These are phyloP conservation scores for Pilatotrama ljubarskyi DNA, from an alignment of 768 basidiomycete genomes.

Conservation along the genomic window DNA sequence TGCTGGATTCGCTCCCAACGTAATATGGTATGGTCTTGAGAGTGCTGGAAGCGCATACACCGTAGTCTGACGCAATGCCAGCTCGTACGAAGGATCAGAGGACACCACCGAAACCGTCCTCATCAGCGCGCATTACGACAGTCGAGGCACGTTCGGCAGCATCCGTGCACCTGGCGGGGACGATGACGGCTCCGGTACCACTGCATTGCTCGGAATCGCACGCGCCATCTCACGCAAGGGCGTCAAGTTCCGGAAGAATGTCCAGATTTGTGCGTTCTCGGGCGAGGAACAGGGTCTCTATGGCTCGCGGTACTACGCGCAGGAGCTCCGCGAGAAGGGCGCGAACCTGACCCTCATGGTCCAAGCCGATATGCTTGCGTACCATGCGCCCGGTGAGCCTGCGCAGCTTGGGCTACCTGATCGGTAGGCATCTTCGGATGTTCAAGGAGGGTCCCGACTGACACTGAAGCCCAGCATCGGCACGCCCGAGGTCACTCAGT, in stretches of 20 bases:
- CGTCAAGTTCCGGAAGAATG: slow-evolving; percentile 71
- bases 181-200: slow-evolving; percentile 65
- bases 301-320: slow-evolving; percentile 78
- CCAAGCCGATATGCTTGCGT: slow-evolving; percentile 92
- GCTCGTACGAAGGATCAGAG: slow-evolving; percentile 56
- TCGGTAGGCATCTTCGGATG: slow-evolving; percentile 40
- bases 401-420: slow-evolving; percentile 81
- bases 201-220: slow-evolving; percentile 79
- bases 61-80: slow-evolving; percentile 26
- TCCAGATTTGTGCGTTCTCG: slow-evolving; percentile 81
- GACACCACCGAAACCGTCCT: slow-evolving; percentile 67
- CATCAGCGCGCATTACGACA: slow-evolving; percentile 88
- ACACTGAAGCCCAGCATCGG: slow-evolving; percentile 58
- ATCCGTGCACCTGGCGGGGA: slow-evolving; percentile 66
- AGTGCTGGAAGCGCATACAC: not conserved
- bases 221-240: slow-evolving; percentile 66
- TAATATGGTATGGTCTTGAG: slow-evolving; percentile 61
- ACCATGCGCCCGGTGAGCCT: slow-evolving; percentile 76
- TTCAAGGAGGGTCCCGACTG: no score
- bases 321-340: slow-evolving; percentile 59
- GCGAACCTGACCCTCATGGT: slow-evolving; percentile 81
- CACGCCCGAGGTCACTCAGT: slow-evolving; percentile 69
- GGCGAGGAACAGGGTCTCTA: slow-evolving; percentile 90
- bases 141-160: slow-evolving; percentile 84
- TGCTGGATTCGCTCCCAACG: slow-evolving; percentile 78